Percentiles rank a stretch among this genome's conserved stretches.
Conservation (phyloP, 2,329 filamentous ascomycete species). For the Capronia coronata region DNA sequence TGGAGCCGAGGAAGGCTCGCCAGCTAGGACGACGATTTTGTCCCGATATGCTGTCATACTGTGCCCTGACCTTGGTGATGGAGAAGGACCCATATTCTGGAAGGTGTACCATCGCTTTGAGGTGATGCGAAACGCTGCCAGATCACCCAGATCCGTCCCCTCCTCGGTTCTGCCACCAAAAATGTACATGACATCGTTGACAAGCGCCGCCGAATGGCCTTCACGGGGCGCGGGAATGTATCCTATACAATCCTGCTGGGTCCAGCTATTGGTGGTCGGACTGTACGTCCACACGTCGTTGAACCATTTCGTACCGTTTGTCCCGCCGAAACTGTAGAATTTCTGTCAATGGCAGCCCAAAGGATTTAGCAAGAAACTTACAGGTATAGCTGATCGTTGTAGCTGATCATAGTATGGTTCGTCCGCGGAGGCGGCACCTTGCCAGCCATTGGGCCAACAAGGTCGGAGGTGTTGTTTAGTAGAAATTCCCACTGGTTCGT, state of each 20-base stretch:
- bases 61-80: conserved; percentile 86
- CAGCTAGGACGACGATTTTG: conserved; percentile 83
- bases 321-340: conserved; percentile 78
- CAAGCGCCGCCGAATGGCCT: conserved; percentile 85
- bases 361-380: conserved; percentile 44
- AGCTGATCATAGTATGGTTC: conserved; percentile 88
- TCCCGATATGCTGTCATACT: conserved; percentile 96
- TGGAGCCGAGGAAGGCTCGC: conserved; percentile 84
- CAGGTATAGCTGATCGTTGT: conserved; percentile 89
- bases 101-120: conserved; percentile 97
- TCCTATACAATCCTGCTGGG: conserved; percentile 88
- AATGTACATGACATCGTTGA: conserved; percentile 98
- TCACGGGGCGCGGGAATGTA: conserved; percentile 93
- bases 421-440: conserved; percentile 80
- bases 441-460: conserved; percentile 49
- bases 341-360: conserved; percentile 17
- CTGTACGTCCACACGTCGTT: conserved; percentile 99
- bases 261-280: conserved; percentile 73
- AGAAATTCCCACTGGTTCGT: conserved; percentile 92
- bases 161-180: conserved; percentile 95
- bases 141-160: conserved; percentile 81
- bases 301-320: conserved; percentile 94
- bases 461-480: conserved; percentile 64
- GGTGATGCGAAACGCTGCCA: conserved; percentile 76
- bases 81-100: conserved; percentile 97